Evolutionary conservation across 257 asterid genomes (phyloP).

Genomic region (Plantago ovata): DNA sequence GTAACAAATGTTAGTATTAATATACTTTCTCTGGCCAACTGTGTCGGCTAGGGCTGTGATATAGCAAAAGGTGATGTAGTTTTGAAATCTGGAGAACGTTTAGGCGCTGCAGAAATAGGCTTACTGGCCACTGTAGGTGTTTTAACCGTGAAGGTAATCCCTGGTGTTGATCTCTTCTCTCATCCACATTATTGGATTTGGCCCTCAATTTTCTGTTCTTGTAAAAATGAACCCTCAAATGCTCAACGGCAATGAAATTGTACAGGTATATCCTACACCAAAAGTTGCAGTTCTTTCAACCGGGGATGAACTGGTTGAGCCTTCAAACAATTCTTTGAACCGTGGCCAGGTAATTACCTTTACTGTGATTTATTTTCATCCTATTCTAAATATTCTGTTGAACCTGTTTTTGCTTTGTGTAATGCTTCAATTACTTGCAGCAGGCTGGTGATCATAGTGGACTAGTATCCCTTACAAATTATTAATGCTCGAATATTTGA

Average conservation of each 20-base stretch:
- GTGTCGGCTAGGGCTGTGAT: slow-evolving; percentile 67
- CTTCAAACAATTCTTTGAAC: slow-evolving; percentile 41
- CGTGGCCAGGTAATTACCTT: slow-evolving; percentile 77
- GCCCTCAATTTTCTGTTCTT: slow-evolving; percentile 12
- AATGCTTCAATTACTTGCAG: slow-evolving; percentile 2
- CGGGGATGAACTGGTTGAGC: slow-evolving; percentile 96
- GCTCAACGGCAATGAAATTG: slow-evolving; percentile 16
- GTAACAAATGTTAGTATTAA: not conserved
- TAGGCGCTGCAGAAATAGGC: slow-evolving; percentile 90
- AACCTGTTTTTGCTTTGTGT: not conserved
- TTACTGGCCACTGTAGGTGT: slow-evolving; percentile 87
- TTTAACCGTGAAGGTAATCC: slow-evolving; percentile 55
- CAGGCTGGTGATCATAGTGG: not conserved
- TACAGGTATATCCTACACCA: slow-evolving; percentile 71
- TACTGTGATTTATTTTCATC: slow-evolving; percentile 5
- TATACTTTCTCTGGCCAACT: slow-evolving; percentile 2
- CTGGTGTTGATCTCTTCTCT: slow-evolving; percentile 14
- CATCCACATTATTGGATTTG: slow-evolving; percentile 23
- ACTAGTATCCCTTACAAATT: not conserved
- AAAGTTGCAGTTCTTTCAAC: slow-evolving; percentile 84
- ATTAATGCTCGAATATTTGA: too few relatives aligned
- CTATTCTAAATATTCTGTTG: slow-evolving; percentile 12
- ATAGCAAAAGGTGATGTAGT: slow-evolving; percentile 71
- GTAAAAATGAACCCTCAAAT: slow-evolving; percentile 14
- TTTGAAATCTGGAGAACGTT: slow-evolving; percentile 73